A percentile compares a stretch with the other conserved stretches of the same genome.
Evolutionary conservation across 768 basidiomycete species (phyloP).

Genomic region (Mrakia hoshinonis): DNA sequence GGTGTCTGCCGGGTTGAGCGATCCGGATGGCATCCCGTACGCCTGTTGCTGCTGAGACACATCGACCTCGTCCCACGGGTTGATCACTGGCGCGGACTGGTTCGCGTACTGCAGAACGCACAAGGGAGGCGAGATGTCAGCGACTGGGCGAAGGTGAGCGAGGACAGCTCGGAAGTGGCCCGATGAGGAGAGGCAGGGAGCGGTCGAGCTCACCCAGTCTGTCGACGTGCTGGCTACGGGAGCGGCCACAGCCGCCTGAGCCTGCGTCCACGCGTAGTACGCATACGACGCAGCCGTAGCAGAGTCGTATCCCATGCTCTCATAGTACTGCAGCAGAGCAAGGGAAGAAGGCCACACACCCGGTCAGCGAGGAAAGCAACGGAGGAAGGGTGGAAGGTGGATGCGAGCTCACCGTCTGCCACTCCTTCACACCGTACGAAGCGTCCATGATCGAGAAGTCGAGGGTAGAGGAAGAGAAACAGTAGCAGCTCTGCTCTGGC

Average conservation of each 20-base stretch:
- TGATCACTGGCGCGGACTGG: neutral
- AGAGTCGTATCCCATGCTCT: constrained; percentile 27
- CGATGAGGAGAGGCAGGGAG: constrained; percentile 15
- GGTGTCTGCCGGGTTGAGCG: neutral
- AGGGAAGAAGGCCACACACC: neutral
- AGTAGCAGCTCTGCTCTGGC: neutral
- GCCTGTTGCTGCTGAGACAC: constrained; percentile 10
- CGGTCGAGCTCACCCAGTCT: constrained; percentile 5
- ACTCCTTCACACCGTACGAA: constrained; percentile 24
- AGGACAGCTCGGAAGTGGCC: neutral
- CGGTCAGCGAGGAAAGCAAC: neutral
- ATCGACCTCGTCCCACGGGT: constrained; percentile 22
- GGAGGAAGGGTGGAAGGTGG: neutral
- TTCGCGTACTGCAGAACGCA: neutral
- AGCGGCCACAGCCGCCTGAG: constrained; percentile 2
- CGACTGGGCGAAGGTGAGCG: neutral
- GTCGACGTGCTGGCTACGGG: constrained; percentile 7
- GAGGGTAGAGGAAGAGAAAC: neutral
- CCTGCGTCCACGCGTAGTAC: constrained; percentile 20
- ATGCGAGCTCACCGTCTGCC: constrained; percentile 18
- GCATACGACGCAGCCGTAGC: constrained; percentile 18
- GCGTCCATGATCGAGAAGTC: constrained; percentile 6
- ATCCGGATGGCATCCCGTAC: neutral
- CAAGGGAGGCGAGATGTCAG: neutral
- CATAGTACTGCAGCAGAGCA: constrained; percentile 17